These are phyloP conservation scores for Tetramitus jugosus DNA, from an alignment of 208 protist species.

Conservation along the genomic window DNA sequence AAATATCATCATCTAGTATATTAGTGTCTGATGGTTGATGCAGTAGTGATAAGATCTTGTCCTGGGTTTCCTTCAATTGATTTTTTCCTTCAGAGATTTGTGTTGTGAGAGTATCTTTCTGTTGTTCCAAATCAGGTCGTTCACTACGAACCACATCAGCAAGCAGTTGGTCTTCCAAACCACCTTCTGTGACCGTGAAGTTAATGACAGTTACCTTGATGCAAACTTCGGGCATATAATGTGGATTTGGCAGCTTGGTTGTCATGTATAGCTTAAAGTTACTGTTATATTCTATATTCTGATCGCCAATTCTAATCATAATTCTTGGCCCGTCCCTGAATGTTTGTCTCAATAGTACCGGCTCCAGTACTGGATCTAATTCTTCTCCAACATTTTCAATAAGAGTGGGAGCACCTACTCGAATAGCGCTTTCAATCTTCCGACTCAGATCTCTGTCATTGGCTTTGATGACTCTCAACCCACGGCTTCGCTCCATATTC, in stretches of 20 bases:
- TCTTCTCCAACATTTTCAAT: slow-evolving; percentile 93
- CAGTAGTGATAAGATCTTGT: slow-evolving; percentile 84
- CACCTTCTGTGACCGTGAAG: slow-evolving; percentile 96
- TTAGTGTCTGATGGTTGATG: slow-evolving; percentile 76
- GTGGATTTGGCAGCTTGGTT: slow-evolving; percentile 90
- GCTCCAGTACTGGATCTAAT: slow-evolving; percentile 91
- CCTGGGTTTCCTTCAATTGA: slow-evolving; percentile 86
- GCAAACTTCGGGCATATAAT: slow-evolving; percentile 95
- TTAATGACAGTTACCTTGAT: slow-evolving; percentile 93
- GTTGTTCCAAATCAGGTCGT: slow-evolving; percentile 90
- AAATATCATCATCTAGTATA: slow-evolving; percentile 93
- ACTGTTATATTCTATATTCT: slow-evolving; percentile 91
- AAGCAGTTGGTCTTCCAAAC: slow-evolving; percentile 96
- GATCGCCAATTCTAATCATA: slow-evolving; percentile 91
- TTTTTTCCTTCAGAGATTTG: slow-evolving; percentile 78
- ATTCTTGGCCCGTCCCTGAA: slow-evolving; percentile 73
- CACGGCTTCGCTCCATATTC: slow-evolving; percentile 83
- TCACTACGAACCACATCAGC: slow-evolving; percentile 94
- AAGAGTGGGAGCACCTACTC: slow-evolving; percentile 89
- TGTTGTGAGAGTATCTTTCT: slow-evolving; percentile 91
- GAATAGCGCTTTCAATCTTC: slow-evolving; percentile 65
- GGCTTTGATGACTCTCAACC: slow-evolving; percentile 69
- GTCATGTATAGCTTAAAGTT: slow-evolving; percentile 96
- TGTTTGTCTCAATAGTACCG: slow-evolving; percentile 84
- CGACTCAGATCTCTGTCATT: slow-evolving; percentile 73